Conservation (phyloP, 345 rosid species). For the Iberis pinnata region DNA sequence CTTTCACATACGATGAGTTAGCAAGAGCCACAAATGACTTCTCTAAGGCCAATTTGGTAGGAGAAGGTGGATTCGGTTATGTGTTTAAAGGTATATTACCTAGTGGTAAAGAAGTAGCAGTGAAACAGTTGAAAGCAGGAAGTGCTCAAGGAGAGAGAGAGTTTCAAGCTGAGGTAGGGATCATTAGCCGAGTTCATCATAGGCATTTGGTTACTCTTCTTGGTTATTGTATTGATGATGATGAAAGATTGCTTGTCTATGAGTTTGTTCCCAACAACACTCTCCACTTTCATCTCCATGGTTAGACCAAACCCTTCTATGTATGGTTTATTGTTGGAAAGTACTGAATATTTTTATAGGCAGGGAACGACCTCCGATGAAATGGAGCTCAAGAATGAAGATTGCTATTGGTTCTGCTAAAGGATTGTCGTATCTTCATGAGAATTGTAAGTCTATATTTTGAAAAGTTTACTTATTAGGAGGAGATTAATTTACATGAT, state of each 20-base stretch:
- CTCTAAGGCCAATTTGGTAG: slow-evolving; percentile 48
- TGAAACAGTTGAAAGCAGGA: slow-evolving; percentile 65
- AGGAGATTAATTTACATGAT: too few species aligned
- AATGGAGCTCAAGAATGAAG: slow-evolving; percentile 62
- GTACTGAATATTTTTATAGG: background rate
- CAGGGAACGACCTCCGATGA: slow-evolving; percentile 53
- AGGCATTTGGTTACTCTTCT: slow-evolving; percentile 78
- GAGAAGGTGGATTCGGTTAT: slow-evolving; percentile 84
- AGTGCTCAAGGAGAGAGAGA: slow-evolving; percentile 73
- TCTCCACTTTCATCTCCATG: slow-evolving; percentile 66
- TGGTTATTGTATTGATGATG: slow-evolving; percentile 57
- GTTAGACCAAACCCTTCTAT: slow-evolving; percentile 31
- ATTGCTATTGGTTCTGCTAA: slow-evolving; percentile 85
- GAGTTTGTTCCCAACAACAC: slow-evolving; percentile 70
- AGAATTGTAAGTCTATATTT: slow-evolving; percentile 87
- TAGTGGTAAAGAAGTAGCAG: slow-evolving; percentile 71
- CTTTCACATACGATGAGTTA: slow-evolving; percentile 40
- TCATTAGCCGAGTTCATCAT: slow-evolving; percentile 85
- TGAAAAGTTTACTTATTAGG: background rate
- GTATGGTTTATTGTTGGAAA: too few species aligned
- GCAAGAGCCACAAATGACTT: slow-evolving; percentile 61
- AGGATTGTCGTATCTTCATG: slow-evolving; percentile 91
- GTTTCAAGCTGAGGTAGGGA: slow-evolving; percentile 84
- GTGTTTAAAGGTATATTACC: slow-evolving; percentile 73
- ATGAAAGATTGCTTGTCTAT: slow-evolving; percentile 49